A percentile compares a stretch with the other conserved stretches of the same genome.
These are phyloP conservation scores for Singerocomus inundabilis DNA, from an alignment of 1,284 basidiomycete genomes.

Conservation along the genomic window DNA sequence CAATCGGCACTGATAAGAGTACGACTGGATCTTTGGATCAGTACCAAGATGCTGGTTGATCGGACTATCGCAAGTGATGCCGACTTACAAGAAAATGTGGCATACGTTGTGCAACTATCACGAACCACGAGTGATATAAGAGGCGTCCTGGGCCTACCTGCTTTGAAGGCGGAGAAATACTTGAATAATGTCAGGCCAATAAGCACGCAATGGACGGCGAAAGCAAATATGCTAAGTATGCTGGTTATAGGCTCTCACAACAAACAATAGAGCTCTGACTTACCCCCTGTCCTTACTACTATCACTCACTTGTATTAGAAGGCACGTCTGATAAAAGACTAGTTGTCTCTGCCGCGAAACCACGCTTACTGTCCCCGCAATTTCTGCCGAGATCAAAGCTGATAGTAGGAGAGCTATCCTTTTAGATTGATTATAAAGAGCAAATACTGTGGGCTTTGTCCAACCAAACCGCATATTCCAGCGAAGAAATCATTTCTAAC, in stretches of 20 bases:
- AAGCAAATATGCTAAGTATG: conserved; percentile 11
- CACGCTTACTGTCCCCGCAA: conserved; percentile 1
- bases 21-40: conserved; percentile 10
- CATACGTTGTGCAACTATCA: no score
- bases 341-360: not conserved
- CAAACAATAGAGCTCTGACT: not conserved
- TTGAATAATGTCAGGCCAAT: conserved; percentile 20
- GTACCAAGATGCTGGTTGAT: not conserved
- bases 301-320: conserved; percentile 1
- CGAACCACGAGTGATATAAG: conserved; percentile 24
- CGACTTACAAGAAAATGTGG: conserved; percentile 8
- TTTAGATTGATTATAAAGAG: conserved; percentile 21
- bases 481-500: not conserved
- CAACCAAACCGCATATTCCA: not conserved
- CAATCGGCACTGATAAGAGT: not conserved
- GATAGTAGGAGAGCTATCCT: conserved; percentile 11
- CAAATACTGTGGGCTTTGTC: conserved; percentile 13
- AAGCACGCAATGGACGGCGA: conserved; percentile 21
- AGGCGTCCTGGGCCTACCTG: conserved; percentile 17
- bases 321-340: conserved; percentile 7
- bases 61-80: not conserved
- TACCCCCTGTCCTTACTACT: conserved; percentile 6
- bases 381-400: conserved; percentile 15
- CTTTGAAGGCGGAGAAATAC: conserved; percentile 12
- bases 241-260: not conserved